Evolutionary conservation across 2,329 filamentous ascomycete species (phyloP).

Genomic region (Acephala macrosclerotiorum): DNA sequence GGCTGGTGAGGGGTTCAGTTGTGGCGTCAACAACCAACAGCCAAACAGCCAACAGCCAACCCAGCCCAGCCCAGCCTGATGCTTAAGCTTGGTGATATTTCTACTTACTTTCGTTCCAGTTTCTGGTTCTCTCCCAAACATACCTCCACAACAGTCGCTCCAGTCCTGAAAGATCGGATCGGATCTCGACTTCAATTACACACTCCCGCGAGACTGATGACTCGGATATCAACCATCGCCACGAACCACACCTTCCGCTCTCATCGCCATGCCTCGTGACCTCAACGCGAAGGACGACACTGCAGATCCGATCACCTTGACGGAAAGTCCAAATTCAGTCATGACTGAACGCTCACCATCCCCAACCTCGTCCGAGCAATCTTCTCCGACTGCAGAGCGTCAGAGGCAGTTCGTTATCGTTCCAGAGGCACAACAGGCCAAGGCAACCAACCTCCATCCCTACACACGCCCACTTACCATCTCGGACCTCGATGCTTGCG

Average conservation of each 20-base stretch:
- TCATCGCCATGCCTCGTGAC: conserved; percentile 28
- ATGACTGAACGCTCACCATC: conserved; percentile 32
- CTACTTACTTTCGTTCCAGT: neutral
- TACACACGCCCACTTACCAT: conserved; percentile 77
- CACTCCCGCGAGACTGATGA: neutral
- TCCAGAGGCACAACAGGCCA: conserved; percentile 35
- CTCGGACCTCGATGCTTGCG: conserved; percentile 67
- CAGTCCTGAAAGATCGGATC: neutral
- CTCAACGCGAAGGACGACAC: conserved; percentile 16
- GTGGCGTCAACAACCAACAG: neutral
- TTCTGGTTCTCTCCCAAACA: neutral
- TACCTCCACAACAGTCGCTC: neutral
- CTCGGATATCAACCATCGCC: neutral
- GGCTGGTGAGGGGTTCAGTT: neutral
- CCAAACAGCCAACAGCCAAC: too few species aligned
- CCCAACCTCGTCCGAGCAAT: conserved; percentile 26
- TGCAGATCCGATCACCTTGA: conserved; percentile 25
- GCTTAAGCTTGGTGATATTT: neutral
- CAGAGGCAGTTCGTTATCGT: conserved; percentile 36
- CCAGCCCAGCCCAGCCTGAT: neutral
- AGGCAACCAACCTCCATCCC: conserved; percentile 68
- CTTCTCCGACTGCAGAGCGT: conserved; percentile 16
- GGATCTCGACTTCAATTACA: neutral
- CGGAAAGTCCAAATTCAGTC: conserved; percentile 34
- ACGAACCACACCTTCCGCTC: neutral